Evolutionary conservation across 768 basidiomycete genomes (phyloP).

Genomic region (Solioccasus polychromus): DNA sequence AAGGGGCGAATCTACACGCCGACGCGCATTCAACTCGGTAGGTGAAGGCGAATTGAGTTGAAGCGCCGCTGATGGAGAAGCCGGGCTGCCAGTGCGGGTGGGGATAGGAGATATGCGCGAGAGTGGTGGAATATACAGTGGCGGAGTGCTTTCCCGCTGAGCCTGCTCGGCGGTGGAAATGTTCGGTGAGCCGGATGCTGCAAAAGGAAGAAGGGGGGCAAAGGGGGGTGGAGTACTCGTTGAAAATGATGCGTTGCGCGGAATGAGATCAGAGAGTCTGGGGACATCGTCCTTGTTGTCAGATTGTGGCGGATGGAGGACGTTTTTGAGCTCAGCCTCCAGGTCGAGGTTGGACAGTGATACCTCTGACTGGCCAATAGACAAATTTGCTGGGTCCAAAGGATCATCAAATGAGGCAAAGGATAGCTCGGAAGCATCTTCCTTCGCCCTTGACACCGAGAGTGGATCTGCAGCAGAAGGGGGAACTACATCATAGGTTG

Average conservation of each 20-base stretch:
- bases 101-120: constrained; percentile 4
- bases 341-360: constrained; percentile 33
- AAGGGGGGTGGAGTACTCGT: constrained; percentile 29
- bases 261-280: constrained; percentile 26
- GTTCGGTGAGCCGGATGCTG: constrained; percentile 16
- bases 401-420: constrained; percentile 31
- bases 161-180: constrained; percentile 11
- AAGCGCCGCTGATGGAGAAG: constrained; percentile 11
- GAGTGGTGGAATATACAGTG: constrained; percentile 1
- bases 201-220: constrained; percentile 19
- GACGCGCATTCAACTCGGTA: constrained; percentile 10
- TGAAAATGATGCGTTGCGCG: constrained; percentile 19
- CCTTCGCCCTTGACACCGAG: constrained; percentile 19
- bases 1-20: constrained; percentile 24
- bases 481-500: constrained; percentile 6
- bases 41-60: constrained; percentile 22
- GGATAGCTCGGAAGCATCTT: constrained; percentile 24
- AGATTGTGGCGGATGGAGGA: constrained; percentile 12
- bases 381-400: constrained; percentile 31
- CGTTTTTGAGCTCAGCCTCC: constrained; percentile 29
- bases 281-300: constrained; percentile 11
- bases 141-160: constrained; percentile 5
- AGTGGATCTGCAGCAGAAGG: constrained; percentile 23
- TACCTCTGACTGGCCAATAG: constrained; percentile 37
- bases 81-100: background rate